These are phyloP conservation scores for Cladosporium colombiae DNA, from an alignment of 2,329 filamentous ascomycete species.

Conservation along the genomic window DNA sequence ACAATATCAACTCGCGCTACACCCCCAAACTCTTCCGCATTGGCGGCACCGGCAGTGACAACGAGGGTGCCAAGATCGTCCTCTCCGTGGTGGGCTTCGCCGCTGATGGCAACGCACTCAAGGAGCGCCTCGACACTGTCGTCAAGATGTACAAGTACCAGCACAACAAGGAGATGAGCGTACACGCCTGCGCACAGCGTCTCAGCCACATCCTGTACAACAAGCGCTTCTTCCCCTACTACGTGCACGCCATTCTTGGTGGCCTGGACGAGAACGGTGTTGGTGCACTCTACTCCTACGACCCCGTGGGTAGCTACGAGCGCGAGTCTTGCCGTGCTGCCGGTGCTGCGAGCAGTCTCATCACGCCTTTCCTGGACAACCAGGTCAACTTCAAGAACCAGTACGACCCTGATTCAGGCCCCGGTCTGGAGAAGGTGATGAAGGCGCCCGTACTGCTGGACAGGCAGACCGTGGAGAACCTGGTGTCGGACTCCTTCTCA, in stretches of 20 bases:
- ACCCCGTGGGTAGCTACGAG: constrained; percentile 97
- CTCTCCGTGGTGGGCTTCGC: constrained; percentile 95
- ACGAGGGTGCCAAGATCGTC: constrained; percentile 81
- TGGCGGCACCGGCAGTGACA: constrained; percentile 82
- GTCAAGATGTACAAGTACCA: constrained; percentile 99
- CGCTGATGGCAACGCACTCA: constrained; percentile 89
- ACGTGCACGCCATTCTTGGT: constrained; percentile 90
- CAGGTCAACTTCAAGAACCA: constrained; percentile 99
- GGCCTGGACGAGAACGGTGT: constrained; percentile 92
- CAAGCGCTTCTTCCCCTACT: constrained; percentile 99
- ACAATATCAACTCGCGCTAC: constrained; percentile 98
- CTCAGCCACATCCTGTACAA: constrained; percentile 93
- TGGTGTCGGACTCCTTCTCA: constrained; percentile 97
- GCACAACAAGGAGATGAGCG: constrained; percentile 93
- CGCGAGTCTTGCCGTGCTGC: constrained; percentile 93
- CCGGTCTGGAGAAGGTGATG: constrained; percentile 76
- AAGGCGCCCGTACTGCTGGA: constrained; percentile 69
- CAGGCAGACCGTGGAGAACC: constrained; percentile 71
- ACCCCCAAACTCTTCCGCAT: constrained; percentile 97
- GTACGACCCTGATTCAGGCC: constrained; percentile 83
- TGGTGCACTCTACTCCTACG: constrained; percentile 94
- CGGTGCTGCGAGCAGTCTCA: constrained; percentile 85
- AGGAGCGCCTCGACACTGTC: constrained; percentile 88
- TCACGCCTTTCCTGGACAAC: constrained; percentile 99
- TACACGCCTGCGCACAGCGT: constrained; percentile 91